A percentile compares a stretch with the other conserved stretches of the same genome.
Evolutionary conservation across 2,329 filamentous ascomycete genomes (phyloP).

Genomic region (Hymenoscyphus linearis): DNA sequence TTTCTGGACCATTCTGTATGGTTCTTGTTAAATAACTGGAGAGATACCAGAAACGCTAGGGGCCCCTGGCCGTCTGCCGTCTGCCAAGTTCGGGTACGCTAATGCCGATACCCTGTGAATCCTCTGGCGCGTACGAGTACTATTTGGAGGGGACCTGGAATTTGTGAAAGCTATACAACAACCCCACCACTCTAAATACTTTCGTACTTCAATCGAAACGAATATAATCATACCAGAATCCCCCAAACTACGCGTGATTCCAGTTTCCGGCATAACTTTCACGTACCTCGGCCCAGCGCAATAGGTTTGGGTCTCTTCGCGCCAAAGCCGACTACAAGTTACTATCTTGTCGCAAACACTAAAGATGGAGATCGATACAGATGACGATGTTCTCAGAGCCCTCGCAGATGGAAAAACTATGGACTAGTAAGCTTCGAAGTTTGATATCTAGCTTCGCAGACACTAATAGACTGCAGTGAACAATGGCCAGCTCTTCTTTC

Average conservation of each 20-base stretch:
- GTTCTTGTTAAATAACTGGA: no score
- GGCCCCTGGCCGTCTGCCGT: not conserved
- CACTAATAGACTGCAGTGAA: slow-evolving; percentile 29
- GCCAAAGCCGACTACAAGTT: slow-evolving; percentile 1
- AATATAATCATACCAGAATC: not conserved
- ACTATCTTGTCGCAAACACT: slow-evolving; percentile 23
- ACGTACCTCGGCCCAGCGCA: not conserved
- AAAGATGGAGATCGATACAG: slow-evolving; percentile 52
- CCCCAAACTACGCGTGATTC: not conserved
- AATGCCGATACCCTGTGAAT: not conserved
- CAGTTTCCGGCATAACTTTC: not conserved
- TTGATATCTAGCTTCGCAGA: slow-evolving; percentile 1
- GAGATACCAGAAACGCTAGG: not conserved
- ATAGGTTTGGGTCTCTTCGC: not conserved
- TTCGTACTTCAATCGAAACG: not conserved
- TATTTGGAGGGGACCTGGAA: not conserved
- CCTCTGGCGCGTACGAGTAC: not conserved
- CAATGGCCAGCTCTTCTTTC: slow-evolving; percentile 37
- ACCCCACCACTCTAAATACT: not conserved
- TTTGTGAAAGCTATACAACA: not conserved
- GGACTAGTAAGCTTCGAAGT: slow-evolving; percentile 45
- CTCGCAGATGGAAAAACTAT: slow-evolving; percentile 49
- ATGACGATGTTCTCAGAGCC: slow-evolving; percentile 36
- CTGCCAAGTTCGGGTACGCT: not conserved
- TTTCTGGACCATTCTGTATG: no score